A percentile compares a stretch with the other conserved stretches of the same genome.
phyloP scores from a whole-genome alignment of 306 rosid genomes.

The Amphicarpaea edgeworthii region DNA sequence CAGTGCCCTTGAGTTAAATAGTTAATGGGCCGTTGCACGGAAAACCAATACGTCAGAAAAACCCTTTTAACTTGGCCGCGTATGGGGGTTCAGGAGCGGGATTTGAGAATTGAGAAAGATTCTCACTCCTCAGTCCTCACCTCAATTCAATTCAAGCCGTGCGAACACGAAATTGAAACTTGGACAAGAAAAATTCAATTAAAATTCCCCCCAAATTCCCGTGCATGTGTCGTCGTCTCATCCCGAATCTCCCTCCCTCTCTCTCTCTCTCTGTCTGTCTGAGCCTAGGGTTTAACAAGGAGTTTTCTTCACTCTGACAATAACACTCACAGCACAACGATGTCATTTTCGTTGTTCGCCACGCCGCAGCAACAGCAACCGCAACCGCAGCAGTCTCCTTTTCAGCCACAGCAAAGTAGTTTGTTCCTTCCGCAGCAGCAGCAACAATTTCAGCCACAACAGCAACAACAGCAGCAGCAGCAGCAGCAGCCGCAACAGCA shows the following conservation, averaged over 20 bases:
- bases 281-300: conserved; percentile 73
- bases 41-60: background rate
- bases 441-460: conserved; percentile 51
- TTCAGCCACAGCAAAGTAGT: conserved; percentile 54
- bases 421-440: conserved; percentile 55
- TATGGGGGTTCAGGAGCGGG: background rate
- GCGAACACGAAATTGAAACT: conserved; percentile 21
- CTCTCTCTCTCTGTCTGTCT: conserved; percentile 26
- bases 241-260: conserved; percentile 45
- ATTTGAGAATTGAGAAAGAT: conserved; percentile 21
- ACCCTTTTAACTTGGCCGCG: conserved; percentile 8
- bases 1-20: too few relatives aligned
- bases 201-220: conserved; percentile 23
- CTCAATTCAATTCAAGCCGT: background rate
- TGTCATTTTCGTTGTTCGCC: conserved; percentile 84
- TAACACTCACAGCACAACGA: conserved; percentile 39
- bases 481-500: conserved; percentile 49
- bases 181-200: background rate
- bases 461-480: conserved; percentile 43
- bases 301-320: conserved; percentile 36
- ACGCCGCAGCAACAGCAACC: conserved; percentile 71
- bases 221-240: background rate
- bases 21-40: conserved; percentile 17
- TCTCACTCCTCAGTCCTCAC: background rate
- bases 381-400: conserved; percentile 58